These are phyloP conservation scores for Lipomyces sp. DNA, from an alignment of 805 yeast species.

Conservation along the genomic window DNA sequence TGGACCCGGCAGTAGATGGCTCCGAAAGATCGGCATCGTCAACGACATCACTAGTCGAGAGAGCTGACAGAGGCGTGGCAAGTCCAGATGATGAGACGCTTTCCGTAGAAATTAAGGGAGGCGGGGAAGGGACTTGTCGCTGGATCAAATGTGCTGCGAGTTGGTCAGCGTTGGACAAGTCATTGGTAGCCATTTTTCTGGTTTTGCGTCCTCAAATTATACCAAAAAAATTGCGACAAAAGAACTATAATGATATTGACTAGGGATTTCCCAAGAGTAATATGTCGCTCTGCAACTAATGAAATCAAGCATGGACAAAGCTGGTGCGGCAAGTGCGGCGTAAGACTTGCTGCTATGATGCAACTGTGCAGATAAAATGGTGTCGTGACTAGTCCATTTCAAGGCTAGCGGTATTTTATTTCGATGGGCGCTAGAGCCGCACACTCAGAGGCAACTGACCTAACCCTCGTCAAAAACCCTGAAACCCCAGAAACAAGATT, in stretches of 20 bases:
- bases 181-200: background rate
- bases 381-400: no score
- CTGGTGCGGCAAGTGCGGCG: background rate
- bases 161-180: background rate
- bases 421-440: no score
- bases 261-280: background rate
- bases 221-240: background rate
- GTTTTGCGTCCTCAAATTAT: background rate
- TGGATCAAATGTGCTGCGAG: background rate
- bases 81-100: constrained; percentile 8
- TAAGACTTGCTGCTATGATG: background rate
- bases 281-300: background rate
- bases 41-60: constrained; percentile 10
- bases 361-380: no score
- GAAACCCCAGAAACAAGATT: no score
- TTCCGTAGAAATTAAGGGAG: constrained; percentile 8
- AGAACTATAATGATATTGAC: background rate
- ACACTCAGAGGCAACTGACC: no score
- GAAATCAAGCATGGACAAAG: background rate
- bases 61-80: constrained; percentile 17
- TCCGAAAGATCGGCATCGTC: constrained; percentile 10
- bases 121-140: constrained; percentile 12
- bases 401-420: no score
- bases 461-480: no score
- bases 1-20: constrained; percentile 7